Conservation (phyloP, 768 basidiomycete species). For the Boletus rufocinnamomeus region DNA sequence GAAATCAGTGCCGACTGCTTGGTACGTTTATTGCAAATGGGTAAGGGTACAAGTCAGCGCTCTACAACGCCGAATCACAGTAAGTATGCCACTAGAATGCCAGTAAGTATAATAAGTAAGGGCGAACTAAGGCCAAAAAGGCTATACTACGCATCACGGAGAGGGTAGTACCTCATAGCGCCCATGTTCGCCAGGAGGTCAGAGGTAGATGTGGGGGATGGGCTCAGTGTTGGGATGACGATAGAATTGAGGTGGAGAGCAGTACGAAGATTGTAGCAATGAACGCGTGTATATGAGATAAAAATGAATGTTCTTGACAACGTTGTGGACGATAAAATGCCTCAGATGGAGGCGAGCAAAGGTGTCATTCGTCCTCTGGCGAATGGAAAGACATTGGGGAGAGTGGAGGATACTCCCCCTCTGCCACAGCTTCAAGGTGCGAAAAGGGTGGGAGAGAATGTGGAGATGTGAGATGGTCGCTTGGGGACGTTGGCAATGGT, state of each 20-base stretch:
- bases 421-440: constrained; percentile 81
- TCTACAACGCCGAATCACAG: constrained; percentile 33
- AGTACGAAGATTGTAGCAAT: constrained; percentile 32
- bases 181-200: constrained; percentile 22
- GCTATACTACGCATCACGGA: constrained; percentile 19
- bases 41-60: constrained; percentile 36
- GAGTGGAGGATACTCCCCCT: constrained; percentile 69
- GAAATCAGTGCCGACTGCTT: constrained; percentile 17
- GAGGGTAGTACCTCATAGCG: constrained; percentile 1
- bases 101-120: constrained; percentile 34
- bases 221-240: constrained; percentile 21
- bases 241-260: constrained; percentile 31
- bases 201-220: constrained; percentile 9
- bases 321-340: constrained; percentile 26
- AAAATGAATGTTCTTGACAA: constrained; percentile 30
- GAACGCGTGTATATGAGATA: constrained; percentile 29
- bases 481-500: constrained; percentile 49
- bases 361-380: constrained; percentile 45
- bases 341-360: constrained; percentile 22
- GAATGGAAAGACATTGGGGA: constrained; percentile 73
- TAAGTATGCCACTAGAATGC: constrained; percentile 37
- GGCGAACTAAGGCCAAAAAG: constrained; percentile 20
- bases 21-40: constrained; percentile 28
- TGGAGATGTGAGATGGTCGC: constrained; percentile 41
- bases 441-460: constrained; percentile 75